Evolutionary conservation across 1,284 basidiomycete genomes (phyloP), one percentile per base, ranked within the genome.

Genomic region (Ustilago cynodontis): DNA sequence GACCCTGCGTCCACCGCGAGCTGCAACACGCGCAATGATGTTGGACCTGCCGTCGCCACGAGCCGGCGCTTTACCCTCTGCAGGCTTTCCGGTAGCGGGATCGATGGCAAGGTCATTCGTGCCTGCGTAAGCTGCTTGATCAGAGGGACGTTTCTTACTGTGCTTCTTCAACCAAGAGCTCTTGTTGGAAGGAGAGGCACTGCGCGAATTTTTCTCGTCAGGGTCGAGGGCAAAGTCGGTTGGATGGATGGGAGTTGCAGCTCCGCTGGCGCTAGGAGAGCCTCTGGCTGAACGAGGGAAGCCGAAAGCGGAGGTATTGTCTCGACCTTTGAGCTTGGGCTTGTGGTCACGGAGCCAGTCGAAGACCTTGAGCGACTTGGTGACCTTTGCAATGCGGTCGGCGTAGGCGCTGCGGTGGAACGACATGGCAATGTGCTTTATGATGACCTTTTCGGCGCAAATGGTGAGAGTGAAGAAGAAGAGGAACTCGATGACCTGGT

Each of bases 401-500:
- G 89, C 89, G 82, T 91, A 94, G 14, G 93, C 93, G 9, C 90
- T 91, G 51, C 88, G 89, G 83, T 94, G 93, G 87, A 94, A 94
- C 20, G 73, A 76, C 64, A 84, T 82, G 59, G 83, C 80, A 33
- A 84, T 83, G 55, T 71, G 67, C 76, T 79, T 80, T 72, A 84
- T 76, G 39, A 84, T 69, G 61, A 84, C 71, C 78, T 84, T 82
- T 51, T 83, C 80, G 31, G 55, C 78, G 45, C 72, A 77, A 51
- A 84, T 66, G 59, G 81, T 84, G 52, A 84, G 76, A 16, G 72
- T 78, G 58, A 84, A 65, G 67, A 84, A 84, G 69, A 84, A 84
- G 63, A 83, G 64, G 67, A 84, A 83, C 56, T 84, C 60, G 60
- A 84, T 75, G 52, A 84, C 79, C 73, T 85, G 80, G 66, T 82